Conservation (phyloP, 805 yeast species). For the Candida krabiensis region DNA sequence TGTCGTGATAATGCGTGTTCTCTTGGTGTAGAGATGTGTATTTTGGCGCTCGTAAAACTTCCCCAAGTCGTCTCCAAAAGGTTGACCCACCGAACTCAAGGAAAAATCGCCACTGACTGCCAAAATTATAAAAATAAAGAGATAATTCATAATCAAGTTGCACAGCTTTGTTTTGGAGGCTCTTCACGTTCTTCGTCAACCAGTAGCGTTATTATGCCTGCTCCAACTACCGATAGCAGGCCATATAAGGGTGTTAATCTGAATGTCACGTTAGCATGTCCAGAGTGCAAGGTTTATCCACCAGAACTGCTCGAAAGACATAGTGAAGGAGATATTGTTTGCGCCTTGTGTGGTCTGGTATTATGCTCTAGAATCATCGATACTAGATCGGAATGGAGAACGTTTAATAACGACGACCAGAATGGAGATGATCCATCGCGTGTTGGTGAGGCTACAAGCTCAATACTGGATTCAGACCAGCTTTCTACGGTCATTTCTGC, state of each 20-base stretch:
- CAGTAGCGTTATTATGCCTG: constrained; percentile 16
- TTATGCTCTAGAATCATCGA: constrained; percentile 90
- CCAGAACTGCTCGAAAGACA: constrained; percentile 94
- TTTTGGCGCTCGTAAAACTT: too few species aligned
- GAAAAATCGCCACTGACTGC: too few species aligned
- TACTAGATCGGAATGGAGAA: constrained; percentile 97
- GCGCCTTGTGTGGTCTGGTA: constrained; percentile 95
- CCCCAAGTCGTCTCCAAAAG: too few species aligned
- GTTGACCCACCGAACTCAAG: too few species aligned
- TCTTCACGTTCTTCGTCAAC: too few species aligned
- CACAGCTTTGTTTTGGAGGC: too few species aligned
- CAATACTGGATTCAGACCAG: constrained; percentile 86
- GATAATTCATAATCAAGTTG: too few species aligned
- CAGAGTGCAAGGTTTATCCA: constrained; percentile 94
- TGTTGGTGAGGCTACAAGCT: constrained; percentile 97
- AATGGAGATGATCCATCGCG: constrained; percentile 98
- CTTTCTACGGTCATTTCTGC: constrained; percentile 89
- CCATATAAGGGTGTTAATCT: constrained; percentile 68
- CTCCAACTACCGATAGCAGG: constrained; percentile 20
- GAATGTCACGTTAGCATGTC: constrained; percentile 88
- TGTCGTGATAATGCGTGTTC: too few species aligned
- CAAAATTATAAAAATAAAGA: too few species aligned
- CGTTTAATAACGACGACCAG: constrained; percentile 96
- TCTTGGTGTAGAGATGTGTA: too few species aligned
- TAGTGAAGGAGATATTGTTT: constrained; percentile 97